Conservation (phyloP, 441 rosid species). For the Gossypium lobatum region DNA sequence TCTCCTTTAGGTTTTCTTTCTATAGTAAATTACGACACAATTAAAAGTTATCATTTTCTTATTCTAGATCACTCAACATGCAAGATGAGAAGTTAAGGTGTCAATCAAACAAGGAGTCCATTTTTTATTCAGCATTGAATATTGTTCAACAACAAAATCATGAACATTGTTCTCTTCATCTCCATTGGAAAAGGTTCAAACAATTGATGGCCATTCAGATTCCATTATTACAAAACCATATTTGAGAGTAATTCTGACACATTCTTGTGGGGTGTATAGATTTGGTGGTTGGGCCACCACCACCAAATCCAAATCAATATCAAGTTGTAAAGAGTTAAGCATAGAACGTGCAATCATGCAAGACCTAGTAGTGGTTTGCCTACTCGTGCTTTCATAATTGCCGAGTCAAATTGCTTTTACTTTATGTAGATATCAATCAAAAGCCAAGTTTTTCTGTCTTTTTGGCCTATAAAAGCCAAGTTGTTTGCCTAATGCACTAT, state of each 20-base stretch:
- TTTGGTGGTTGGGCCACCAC: background rate
- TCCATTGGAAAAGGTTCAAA: background rate
- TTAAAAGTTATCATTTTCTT: background rate
- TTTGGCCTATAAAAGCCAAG: background rate
- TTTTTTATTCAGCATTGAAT: background rate
- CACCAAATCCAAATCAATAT: background rate
- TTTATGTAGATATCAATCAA: background rate
- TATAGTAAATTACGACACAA: conserved; percentile 12
- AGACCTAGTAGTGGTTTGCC: background rate
- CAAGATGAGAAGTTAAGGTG: too few relatives aligned
- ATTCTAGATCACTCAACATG: background rate
- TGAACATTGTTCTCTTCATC: background rate
- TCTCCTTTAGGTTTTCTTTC: background rate
- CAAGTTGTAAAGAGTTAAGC: background rate
- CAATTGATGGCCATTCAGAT: background rate
- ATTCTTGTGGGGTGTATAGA: background rate
- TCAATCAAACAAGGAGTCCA: too few relatives aligned
- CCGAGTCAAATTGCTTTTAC: background rate
- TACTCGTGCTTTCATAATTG: background rate
- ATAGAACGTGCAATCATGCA: background rate
- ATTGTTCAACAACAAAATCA: background rate
- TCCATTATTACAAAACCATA: background rate
- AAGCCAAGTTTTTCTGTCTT: too few relatives aligned
- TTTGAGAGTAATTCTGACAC: background rate
- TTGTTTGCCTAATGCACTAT: background rate